These are phyloP conservation scores for Cantharellus anzutake DNA, from an alignment of 768 basidiomycete genomes.

Conservation along the genomic window DNA sequence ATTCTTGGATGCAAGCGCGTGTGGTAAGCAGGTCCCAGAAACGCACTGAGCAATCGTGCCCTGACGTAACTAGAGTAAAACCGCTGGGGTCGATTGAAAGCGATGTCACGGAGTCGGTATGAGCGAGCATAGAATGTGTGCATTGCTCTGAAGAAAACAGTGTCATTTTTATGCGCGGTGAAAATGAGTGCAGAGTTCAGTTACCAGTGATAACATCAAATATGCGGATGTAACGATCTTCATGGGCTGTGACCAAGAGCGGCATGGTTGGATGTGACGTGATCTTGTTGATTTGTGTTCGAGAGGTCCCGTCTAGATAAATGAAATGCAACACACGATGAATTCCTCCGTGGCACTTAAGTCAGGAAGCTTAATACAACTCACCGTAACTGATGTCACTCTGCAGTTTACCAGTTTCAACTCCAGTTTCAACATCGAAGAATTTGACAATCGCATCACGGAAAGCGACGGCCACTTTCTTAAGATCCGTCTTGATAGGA, in stretches of 20 bases:
- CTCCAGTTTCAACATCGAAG: conserved; percentile 79
- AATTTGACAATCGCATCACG: conserved; percentile 78
- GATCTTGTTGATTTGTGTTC: conserved; percentile 70
- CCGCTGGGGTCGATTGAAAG: conserved; percentile 76
- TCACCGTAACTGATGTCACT: conserved; percentile 14
- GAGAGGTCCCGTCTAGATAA: conserved; percentile 43
- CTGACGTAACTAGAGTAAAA: conserved; percentile 72
- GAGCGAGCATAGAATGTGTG: conserved; percentile 77
- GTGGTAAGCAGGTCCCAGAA: conserved; percentile 85
- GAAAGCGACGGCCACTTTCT: conserved; percentile 79
- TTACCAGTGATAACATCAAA: conserved; percentile 70
- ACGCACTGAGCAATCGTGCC: conserved; percentile 85
- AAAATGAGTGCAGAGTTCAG: conserved; percentile 12
- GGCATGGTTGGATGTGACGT: conserved; percentile 83
- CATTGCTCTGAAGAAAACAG: conserved; percentile 39
- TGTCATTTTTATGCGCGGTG: background rate
- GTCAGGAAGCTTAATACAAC: conserved; percentile 19
- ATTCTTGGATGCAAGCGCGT: conserved; percentile 72
- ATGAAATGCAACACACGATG: conserved; percentile 3
- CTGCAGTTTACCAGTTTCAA: conserved; percentile 31
- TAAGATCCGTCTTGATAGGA: conserved; percentile 63
- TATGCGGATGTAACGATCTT: conserved; percentile 83
- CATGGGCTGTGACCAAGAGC: conserved; percentile 74
- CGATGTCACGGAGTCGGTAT: conserved; percentile 82
- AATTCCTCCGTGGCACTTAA: conserved; percentile 29